Percentiles rank a stretch among this genome's conserved stretches.
Evolutionary conservation across 1,284 basidiomycete genomes (phyloP).

Genomic region (Hemileia vastatrix): DNA sequence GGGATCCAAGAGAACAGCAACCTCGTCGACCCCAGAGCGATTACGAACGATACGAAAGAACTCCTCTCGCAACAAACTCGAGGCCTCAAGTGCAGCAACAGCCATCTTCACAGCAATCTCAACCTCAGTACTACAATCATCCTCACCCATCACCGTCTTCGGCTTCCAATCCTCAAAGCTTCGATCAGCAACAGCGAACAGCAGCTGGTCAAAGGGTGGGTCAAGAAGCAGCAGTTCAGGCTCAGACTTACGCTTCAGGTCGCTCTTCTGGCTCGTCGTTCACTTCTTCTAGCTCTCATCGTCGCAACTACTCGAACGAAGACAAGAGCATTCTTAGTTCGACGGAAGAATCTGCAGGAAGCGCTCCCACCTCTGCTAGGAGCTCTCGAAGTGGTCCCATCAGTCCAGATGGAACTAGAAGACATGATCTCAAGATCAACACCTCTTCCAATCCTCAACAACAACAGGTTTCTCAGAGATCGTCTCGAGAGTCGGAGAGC

Average conservation of each 20-base stretch:
- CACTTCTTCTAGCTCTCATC: constrained; percentile 25
- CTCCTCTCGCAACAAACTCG: constrained; percentile 22
- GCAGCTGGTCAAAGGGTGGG: not conserved
- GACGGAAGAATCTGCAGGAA: constrained; percentile 29
- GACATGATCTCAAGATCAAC: constrained; percentile 10
- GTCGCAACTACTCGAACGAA: constrained; percentile 24
- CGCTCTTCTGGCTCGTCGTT: constrained; percentile 37
- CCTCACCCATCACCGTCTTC: constrained; percentile 21
- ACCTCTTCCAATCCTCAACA: not conserved
- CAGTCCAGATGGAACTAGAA: constrained; percentile 8
- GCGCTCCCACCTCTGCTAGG: constrained; percentile 35
- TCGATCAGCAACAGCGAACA: constrained; percentile 6
- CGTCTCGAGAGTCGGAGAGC: constrained; percentile 18
- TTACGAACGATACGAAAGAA: not conserved
- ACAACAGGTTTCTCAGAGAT: not conserved
- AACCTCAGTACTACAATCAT: constrained; percentile 15
- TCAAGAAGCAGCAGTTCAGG: not conserved
- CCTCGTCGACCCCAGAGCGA: not conserved
- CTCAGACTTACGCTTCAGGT: constrained; percentile 24
- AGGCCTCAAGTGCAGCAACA: constrained; percentile 24
- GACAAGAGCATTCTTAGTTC: constrained; percentile 24
- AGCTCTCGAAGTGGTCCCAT: constrained; percentile 33
- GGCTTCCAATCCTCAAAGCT: not conserved
- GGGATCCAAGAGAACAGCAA: not conserved
- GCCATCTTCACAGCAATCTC: constrained; percentile 9